Conservation (phyloP, 495 filamentous ascomycete species). For the Umbilicaria muhlenbergii region DNA sequence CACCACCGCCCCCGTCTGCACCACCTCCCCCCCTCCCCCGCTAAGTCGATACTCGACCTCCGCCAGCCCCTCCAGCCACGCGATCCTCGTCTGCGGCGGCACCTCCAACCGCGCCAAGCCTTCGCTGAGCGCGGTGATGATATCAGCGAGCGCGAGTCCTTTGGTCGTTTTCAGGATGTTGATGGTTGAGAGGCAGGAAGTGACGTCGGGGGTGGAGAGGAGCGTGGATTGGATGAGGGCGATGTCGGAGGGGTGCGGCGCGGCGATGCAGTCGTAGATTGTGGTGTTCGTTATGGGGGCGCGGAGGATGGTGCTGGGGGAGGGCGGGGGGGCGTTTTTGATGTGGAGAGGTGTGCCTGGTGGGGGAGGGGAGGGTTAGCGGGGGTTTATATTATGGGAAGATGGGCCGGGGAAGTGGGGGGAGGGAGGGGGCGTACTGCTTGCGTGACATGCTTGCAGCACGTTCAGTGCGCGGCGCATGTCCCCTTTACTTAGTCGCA, state of each 20-base stretch:
- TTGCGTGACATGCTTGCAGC: slow-evolving; percentile 89
- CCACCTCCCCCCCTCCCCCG: slow-evolving; percentile 71
- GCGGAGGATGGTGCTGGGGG: slow-evolving; percentile 34
- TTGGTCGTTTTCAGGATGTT: slow-evolving; percentile 72
- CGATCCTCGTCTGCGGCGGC: slow-evolving; percentile 69
- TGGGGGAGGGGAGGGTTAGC: neutral
- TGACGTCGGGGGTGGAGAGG: slow-evolving; percentile 69
- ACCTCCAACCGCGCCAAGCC: slow-evolving; percentile 73
- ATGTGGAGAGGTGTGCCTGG: slow-evolving; percentile 55
- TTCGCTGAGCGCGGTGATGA: slow-evolving; percentile 70
- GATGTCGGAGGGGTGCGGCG: slow-evolving; percentile 84
- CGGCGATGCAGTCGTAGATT: slow-evolving; percentile 96
- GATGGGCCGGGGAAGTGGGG: neutral
- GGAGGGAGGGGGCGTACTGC: slow-evolving; percentile 39
- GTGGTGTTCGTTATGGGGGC: slow-evolving; percentile 80
- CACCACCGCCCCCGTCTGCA: slow-evolving; percentile 86
- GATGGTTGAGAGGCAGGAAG: slow-evolving; percentile 68
- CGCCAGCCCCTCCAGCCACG: slow-evolving; percentile 82
- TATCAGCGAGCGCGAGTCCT: slow-evolving; percentile 88
- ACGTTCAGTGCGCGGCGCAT: slow-evolving; percentile 94
- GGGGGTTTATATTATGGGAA: neutral
- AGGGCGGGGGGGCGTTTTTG: slow-evolving; percentile 33
- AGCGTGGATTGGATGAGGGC: slow-evolving; percentile 68
- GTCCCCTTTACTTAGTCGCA: slow-evolving; percentile 81
- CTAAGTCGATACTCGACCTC: slow-evolving; percentile 86